Conservation (phyloP, 805 yeast species). For the Grigorovia transvaalensis region DNA sequence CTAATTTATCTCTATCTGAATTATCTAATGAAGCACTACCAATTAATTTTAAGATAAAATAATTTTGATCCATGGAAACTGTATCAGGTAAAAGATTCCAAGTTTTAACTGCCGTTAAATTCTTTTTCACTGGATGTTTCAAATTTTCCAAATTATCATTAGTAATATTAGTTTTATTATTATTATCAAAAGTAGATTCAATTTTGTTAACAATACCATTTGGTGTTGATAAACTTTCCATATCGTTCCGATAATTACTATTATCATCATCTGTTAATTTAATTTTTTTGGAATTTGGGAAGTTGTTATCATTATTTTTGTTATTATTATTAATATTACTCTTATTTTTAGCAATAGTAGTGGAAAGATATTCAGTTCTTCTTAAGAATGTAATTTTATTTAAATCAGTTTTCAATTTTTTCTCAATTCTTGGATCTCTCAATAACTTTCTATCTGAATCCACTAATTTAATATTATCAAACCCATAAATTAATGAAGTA, state of each 20-base stretch:
- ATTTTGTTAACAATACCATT: slow-evolving; percentile 33
- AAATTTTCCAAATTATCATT: slow-evolving; percentile 32
- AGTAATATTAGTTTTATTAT: slow-evolving; percentile 15
- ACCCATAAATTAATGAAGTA: slow-evolving; percentile 33
- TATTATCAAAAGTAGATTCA: slow-evolving; percentile 66
- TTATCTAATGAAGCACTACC: slow-evolving; percentile 39
- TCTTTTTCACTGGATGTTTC: slow-evolving; percentile 70
- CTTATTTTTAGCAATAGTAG: slow-evolving; percentile 28
- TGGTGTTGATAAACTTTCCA: slow-evolving; percentile 18
- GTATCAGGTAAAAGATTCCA: slow-evolving; percentile 87
- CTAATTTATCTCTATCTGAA: slow-evolving; percentile 26
- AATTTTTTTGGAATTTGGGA: slow-evolving; percentile 5
- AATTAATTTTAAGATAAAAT: slow-evolving; percentile 49
- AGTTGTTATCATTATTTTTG: neutral
- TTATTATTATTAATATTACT: no score
- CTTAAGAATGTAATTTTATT: slow-evolving; percentile 66
- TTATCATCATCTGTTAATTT: slow-evolving; percentile 24
- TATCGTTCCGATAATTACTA: slow-evolving; percentile 14
- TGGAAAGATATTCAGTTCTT: slow-evolving; percentile 86
- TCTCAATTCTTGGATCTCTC: slow-evolving; percentile 59
- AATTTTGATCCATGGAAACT: slow-evolving; percentile 76
- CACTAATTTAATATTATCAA: slow-evolving; percentile 43
- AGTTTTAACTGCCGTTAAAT: slow-evolving; percentile 60
- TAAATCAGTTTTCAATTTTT: slow-evolving; percentile 27
- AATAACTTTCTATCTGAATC: slow-evolving; percentile 69